Evolutionary conservation across 78 protist genomes (phyloP).

Genomic region (Neovahlkampfia damariscottae): DNA sequence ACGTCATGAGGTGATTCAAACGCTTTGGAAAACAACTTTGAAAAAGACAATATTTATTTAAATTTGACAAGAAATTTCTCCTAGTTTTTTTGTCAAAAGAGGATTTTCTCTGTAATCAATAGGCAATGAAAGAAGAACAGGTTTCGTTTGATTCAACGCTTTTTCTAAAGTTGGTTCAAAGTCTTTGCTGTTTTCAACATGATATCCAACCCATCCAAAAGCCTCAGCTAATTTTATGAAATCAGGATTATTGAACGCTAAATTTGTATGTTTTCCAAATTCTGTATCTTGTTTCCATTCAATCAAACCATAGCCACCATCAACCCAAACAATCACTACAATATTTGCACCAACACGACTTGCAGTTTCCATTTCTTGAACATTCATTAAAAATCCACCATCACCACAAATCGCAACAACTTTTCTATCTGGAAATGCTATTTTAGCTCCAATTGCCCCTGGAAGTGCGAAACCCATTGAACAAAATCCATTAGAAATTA

Average conservation of each 20-base stretch:
- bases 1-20: no score
- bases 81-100: no score
- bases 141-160: not conserved
- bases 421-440: not conserved
- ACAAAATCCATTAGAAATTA: not conserved
- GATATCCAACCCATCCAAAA: not conserved
- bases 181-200: not conserved
- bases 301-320: not conserved
- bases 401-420: not conserved
- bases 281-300: not conserved
- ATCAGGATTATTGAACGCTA: not conserved
- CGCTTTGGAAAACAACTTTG: no score
- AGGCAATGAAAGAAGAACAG: no score
- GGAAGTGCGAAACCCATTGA: not conserved
- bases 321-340: not conserved
- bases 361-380: not conserved
- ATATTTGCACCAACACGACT: not conserved
- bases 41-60: no score
- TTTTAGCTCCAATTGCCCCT: not conserved
- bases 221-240: not conserved
- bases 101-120: no score
- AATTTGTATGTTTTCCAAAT: not conserved
- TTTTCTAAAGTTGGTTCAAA: not conserved
- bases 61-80: no score
- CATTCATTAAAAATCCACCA: not conserved